Conservation (phyloP, 2,329 filamentous ascomycete genomes). For the Fusarium paranaense region DNA sequence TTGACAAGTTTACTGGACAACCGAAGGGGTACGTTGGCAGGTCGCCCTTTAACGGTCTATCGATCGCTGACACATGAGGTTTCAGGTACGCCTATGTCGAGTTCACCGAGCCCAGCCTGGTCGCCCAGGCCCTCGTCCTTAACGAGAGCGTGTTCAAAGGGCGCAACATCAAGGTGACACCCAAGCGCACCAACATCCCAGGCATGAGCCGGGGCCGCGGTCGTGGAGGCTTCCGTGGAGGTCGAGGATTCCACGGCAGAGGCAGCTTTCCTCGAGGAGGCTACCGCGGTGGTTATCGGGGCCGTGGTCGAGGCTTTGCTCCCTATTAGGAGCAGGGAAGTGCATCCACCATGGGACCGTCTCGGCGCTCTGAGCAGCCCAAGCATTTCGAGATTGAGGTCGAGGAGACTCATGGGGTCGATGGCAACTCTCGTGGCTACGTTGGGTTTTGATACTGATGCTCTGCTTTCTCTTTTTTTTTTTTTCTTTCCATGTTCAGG, state of each 20-base stretch:
- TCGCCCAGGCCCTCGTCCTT: slow-evolving; percentile 91
- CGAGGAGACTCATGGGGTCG: slow-evolving; percentile 36
- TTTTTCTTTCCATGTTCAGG: slow-evolving; percentile 21
- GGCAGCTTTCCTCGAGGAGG: slow-evolving; percentile 62
- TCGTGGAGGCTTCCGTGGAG: slow-evolving; percentile 47
- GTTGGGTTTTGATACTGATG: slow-evolving; percentile 15
- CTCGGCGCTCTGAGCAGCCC: slow-evolving; percentile 30
- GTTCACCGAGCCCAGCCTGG: slow-evolving; percentile 92
- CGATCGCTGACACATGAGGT: slow-evolving; percentile 24
- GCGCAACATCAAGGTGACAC: slow-evolving; percentile 92
- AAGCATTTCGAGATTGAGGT: slow-evolving; percentile 42
- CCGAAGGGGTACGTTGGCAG: slow-evolving; percentile 88
- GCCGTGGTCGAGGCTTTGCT: slow-evolving; percentile 71
- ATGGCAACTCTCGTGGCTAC: slow-evolving; percentile 23
- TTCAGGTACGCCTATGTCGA: slow-evolving; percentile 97
- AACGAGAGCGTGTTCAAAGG: slow-evolving; percentile 98
- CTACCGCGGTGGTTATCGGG: slow-evolving; percentile 76
- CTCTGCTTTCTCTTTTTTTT: not conserved
- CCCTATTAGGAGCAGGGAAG: slow-evolving; percentile 68
- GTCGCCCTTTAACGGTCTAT: not conserved
- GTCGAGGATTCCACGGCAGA: slow-evolving; percentile 64
- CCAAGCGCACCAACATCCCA: slow-evolving; percentile 96
- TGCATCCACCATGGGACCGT: slow-evolving; percentile 33
- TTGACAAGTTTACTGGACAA: slow-evolving; percentile 98
- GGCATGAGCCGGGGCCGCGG: slow-evolving; percentile 80